Percentiles rank a stretch among this genome's conserved stretches.
phyloP scores from a whole-genome alignment of 2,329 filamentous ascomycete species.

The Colletotrichum sidae region DNA sequence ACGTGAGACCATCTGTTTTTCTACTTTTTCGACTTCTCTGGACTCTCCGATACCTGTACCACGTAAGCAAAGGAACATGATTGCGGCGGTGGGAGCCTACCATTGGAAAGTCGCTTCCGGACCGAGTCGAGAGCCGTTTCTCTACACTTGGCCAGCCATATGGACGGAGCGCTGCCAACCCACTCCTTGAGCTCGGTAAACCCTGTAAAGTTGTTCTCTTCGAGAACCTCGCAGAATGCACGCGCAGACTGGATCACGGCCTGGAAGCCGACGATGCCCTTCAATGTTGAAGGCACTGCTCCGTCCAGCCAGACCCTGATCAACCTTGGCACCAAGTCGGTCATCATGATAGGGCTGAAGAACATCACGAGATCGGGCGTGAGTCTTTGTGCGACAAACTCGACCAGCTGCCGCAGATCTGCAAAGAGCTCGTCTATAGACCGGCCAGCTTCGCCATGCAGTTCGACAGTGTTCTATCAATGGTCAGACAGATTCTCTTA shows the following conservation, averaged over 20 bases:
- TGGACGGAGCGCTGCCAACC: constrained; percentile 81
- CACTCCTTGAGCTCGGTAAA: constrained; percentile 78
- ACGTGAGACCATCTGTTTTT: constrained; percentile 81
- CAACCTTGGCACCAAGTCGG: constrained; percentile 74
- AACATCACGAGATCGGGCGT: constrained; percentile 67
- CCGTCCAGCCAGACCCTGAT: constrained; percentile 80
- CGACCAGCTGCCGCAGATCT: constrained; percentile 64
- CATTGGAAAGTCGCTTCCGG: constrained; percentile 74
- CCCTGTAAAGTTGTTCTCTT: constrained; percentile 71
- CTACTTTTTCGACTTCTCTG: constrained; percentile 82
- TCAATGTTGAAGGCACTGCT: constrained; percentile 79
- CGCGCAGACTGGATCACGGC: constrained; percentile 72
- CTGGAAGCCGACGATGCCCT: constrained; percentile 79
- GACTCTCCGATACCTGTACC: constrained; percentile 65
- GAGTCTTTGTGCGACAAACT: constrained; percentile 63
- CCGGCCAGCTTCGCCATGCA: constrained; percentile 56
- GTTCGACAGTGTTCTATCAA: constrained; percentile 54
- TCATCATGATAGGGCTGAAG: constrained; percentile 78
- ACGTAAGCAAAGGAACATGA: not conserved
- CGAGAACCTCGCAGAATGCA: constrained; percentile 73
- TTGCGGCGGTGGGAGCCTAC: constrained; percentile 42
- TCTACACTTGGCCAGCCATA: constrained; percentile 88
- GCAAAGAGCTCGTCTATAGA: constrained; percentile 63
- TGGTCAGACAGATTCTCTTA: constrained; percentile 35
- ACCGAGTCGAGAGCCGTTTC: constrained; percentile 83